These are phyloP conservation scores for Lentinula edodes DNA, from an alignment of 768 basidiomycete genomes.

Conservation along the genomic window DNA sequence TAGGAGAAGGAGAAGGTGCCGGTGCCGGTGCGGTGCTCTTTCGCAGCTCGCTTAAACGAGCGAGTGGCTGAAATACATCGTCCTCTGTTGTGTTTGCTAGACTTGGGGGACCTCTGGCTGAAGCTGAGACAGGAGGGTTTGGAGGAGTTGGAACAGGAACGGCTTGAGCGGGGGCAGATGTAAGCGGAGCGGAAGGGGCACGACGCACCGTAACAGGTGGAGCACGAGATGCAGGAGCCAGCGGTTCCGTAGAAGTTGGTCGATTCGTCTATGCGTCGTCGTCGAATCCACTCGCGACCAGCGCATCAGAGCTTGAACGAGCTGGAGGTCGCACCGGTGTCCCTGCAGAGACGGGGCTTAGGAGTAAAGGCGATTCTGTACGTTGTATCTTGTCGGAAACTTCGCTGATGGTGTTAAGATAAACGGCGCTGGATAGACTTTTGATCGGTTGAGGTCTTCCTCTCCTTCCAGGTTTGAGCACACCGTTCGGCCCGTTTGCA, in stretches of 20 bases:
- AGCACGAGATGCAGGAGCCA: conserved; percentile 42
- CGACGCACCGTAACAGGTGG: conserved; percentile 28
- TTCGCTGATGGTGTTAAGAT: conserved; percentile 61
- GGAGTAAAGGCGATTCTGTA: conserved; percentile 53
- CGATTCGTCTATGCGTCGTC: conserved; percentile 97
- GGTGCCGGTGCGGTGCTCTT: conserved; percentile 29
- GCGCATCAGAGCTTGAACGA: conserved; percentile 48
- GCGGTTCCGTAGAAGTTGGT: conserved; percentile 71
- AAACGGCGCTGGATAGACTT: conserved; percentile 55
- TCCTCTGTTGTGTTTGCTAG: conserved; percentile 63
- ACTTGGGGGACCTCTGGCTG: conserved; percentile 13
- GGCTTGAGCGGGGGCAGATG: conserved; percentile 24
- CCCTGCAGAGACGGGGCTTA: conserved; percentile 37
- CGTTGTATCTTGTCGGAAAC: conserved; percentile 69
- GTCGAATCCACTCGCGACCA: conserved; percentile 70
- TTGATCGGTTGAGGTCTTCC: conserved; percentile 71
- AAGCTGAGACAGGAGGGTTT: conserved; percentile 16
- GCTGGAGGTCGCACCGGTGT: conserved; percentile 40
- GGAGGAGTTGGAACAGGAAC: conserved; percentile 17
- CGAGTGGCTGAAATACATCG: conserved; percentile 72
- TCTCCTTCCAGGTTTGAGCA: conserved; percentile 72
- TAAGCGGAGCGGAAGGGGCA: conserved; percentile 23
- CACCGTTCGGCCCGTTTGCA: conserved; percentile 70
- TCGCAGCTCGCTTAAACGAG: conserved; percentile 55
- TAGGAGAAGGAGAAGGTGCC: conserved; percentile 23